These are phyloP conservation scores for Boletellus sp. DNA, from an alignment of 768 basidiomycete genomes.

Conservation along the genomic window DNA sequence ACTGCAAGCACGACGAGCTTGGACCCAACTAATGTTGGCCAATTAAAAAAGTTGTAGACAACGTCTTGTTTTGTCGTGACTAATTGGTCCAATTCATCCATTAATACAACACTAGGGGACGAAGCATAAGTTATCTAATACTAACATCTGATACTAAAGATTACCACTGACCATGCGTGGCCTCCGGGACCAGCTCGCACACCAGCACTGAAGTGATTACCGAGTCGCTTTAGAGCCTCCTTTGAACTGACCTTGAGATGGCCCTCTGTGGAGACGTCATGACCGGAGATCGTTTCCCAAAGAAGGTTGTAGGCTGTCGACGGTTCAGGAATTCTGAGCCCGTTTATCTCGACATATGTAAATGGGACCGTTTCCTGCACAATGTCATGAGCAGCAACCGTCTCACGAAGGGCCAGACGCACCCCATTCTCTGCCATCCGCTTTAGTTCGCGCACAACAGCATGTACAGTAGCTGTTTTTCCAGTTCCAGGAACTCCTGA, in stretches of 20 bases:
- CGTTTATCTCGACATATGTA: conserved; percentile 97
- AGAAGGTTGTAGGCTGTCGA: conserved; percentile 87
- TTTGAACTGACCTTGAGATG: conserved; percentile 69
- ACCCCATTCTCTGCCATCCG: conserved; percentile 82
- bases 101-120: conserved; percentile 78
- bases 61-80: conserved; percentile 97
- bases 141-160: background rate
- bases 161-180: conserved; percentile 74
- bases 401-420: conserved; percentile 21
- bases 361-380: conserved; percentile 87
- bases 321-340: conserved; percentile 89
- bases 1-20: conserved; percentile 94
- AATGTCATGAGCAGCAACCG: background rate
- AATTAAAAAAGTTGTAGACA: conserved; percentile 99
- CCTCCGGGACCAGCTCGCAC: conserved; percentile 67
- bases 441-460: conserved; percentile 85
- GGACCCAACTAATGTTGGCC: conserved; percentile 88
- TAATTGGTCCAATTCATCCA: conserved; percentile 98
- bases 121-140: conserved; percentile 3
- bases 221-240: conserved; percentile 77
- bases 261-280: conserved; percentile 59
- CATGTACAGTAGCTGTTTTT: conserved; percentile 97
- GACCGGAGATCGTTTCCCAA: conserved; percentile 90
- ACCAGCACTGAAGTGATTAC: conserved; percentile 69
- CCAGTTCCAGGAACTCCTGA: conserved; percentile 99